These are phyloP conservation scores for Alternaria dauci DNA, from an alignment of 2,329 filamentous ascomycete genomes.

Conservation along the genomic window DNA sequence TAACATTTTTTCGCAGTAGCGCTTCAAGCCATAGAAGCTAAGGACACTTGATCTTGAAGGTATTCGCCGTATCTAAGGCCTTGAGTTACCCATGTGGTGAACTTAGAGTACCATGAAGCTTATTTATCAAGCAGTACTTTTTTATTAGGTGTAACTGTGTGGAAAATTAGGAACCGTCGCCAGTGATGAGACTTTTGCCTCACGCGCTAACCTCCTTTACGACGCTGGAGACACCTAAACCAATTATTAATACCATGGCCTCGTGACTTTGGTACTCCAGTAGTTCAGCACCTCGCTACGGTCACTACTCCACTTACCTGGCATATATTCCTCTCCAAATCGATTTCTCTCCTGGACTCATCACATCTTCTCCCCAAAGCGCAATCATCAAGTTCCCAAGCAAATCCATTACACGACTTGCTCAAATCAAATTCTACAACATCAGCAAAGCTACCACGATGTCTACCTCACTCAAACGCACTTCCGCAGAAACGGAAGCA, in stretches of 20 bases:
- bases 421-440: neutral
- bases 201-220: neutral
- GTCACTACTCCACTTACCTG: neutral
- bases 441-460: neutral
- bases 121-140: neutral
- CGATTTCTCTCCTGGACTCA: neutral
- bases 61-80: neutral
- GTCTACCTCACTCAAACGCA: conserved; percentile 12
- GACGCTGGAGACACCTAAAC: neutral
- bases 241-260: neutral
- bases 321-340: neutral
- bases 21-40: neutral
- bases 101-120: neutral
- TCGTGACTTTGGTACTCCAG: neutral
- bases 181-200: neutral
- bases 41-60: neutral
- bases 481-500: neutral
- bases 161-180: neutral
- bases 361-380: neutral
- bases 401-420: neutral
- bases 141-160: neutral
- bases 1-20: neutral
- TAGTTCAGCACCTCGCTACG: neutral
- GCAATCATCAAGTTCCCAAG: neutral
- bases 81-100: neutral